Evolutionary conservation across 805 yeast genomes (phyloP).

Genomic region (Candida awuae): DNA sequence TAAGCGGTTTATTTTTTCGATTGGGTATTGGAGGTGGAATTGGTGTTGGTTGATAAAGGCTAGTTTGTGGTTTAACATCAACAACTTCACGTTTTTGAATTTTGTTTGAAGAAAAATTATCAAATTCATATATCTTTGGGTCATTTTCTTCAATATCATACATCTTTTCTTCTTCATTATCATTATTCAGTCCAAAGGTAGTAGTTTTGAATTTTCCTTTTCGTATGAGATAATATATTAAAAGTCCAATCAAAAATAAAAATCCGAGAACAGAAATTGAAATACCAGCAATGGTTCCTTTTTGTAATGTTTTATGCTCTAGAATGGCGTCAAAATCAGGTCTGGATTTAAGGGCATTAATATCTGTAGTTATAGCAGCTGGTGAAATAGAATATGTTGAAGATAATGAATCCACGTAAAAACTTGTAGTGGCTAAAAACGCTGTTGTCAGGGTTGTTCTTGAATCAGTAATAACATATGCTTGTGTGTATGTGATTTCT

Average conservation of each 20-base stretch:
- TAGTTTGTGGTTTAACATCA: too few species aligned
- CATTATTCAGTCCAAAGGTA: conserved; percentile 1
- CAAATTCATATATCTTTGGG: too few species aligned
- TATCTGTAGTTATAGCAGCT: conserved; percentile 25
- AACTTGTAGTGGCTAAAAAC: conserved; percentile 18
- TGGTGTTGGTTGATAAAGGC: too few species aligned
- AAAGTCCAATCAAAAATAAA: conserved; percentile 10
- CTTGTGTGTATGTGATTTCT: conserved; percentile 22
- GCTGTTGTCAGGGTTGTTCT: conserved; percentile 22
- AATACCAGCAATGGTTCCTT: conserved; percentile 26
- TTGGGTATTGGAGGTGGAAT: conserved; percentile 4
- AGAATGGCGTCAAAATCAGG: conserved; percentile 6
- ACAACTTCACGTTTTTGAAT: too few species aligned
- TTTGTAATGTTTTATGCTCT: conserved; percentile 4
- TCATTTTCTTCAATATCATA: not conserved
- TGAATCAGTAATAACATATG: conserved; percentile 23
- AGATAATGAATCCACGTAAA: conserved; percentile 11
- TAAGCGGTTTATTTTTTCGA: conserved; percentile 6
- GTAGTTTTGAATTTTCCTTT: conserved; percentile 3
- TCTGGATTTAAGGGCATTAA: conserved; percentile 12
- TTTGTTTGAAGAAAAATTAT: too few species aligned
- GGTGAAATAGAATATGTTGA: conserved; percentile 14
- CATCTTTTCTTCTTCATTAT: not conserved
- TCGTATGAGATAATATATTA: conserved; percentile 12
- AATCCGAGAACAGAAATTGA: conserved; percentile 23